Conservation (phyloP, 192 early-diverging fungal genomes). For the Umbelopsis isabellina region DNA sequence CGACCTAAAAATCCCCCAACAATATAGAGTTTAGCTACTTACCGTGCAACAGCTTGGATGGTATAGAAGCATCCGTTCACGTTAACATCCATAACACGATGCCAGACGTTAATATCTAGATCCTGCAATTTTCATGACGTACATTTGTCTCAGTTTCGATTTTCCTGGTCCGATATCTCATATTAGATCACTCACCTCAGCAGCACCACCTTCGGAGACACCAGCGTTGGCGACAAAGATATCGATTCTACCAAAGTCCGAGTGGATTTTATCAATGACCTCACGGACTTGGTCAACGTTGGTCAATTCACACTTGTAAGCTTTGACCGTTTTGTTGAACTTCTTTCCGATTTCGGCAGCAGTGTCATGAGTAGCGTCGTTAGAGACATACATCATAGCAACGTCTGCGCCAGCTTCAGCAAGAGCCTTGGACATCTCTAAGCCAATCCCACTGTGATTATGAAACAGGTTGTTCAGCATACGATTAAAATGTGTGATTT, state of each 20-base stretch:
- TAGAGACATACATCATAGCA: constrained; percentile 40
- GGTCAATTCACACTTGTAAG: constrained; percentile 38
- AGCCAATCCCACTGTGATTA: constrained; percentile 31
- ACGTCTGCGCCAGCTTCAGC: constrained; percentile 40
- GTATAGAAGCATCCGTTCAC: constrained; percentile 43
- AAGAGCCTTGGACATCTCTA: constrained; percentile 39
- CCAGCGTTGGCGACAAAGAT: constrained; percentile 44
- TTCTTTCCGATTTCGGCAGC: constrained; percentile 32
- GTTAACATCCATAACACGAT: constrained; percentile 38
- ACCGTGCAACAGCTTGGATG: constrained; percentile 35
- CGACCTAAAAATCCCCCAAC: too few species aligned
- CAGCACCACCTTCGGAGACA: constrained; percentile 26
- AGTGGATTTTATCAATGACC: constrained; percentile 30
- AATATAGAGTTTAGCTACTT: background rate
- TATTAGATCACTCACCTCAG: constrained; percentile 24
- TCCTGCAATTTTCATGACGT: constrained; percentile 22
- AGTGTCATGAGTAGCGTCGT: constrained; percentile 31
- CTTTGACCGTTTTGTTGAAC: constrained; percentile 26
- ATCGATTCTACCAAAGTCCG: constrained; percentile 39
- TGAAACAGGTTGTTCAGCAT: background rate
- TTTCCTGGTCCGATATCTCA: background rate
- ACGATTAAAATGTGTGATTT: background rate
- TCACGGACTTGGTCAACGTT: constrained; percentile 24
- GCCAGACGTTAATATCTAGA: constrained; percentile 29
- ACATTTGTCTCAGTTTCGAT: background rate